Evolutionary conservation across 2,329 filamentous ascomycete genomes (phyloP).

Genomic region (Aspergillus tanneri): DNA sequence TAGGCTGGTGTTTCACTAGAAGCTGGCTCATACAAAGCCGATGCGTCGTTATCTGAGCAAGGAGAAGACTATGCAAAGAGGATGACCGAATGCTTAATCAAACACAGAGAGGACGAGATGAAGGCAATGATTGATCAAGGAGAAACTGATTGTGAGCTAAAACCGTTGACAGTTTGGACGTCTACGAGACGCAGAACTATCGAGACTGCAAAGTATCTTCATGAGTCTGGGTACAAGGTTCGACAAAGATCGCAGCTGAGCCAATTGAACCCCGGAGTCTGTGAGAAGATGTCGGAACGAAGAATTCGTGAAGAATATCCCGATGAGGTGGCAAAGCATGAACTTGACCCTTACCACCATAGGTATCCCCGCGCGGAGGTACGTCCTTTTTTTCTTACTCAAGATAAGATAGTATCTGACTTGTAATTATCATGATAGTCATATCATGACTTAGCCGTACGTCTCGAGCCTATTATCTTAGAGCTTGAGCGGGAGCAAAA

Average conservation of each 20-base stretch:
- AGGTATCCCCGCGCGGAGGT: slow-evolving; percentile 93
- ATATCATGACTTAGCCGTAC: slow-evolving; percentile 97
- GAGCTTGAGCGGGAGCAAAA: slow-evolving; percentile 96
- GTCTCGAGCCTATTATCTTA: slow-evolving; percentile 94
- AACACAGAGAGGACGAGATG: slow-evolving; percentile 80
- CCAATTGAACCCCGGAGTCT: slow-evolving; percentile 93
- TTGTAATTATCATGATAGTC: slow-evolving; percentile 57
- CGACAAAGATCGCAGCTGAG: slow-evolving; percentile 94
- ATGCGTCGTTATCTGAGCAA: slow-evolving; percentile 77
- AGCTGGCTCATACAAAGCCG: slow-evolving; percentile 87
- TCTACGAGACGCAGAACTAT: slow-evolving; percentile 87
- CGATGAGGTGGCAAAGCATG: slow-evolving; percentile 89
- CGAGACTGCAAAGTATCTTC: slow-evolving; percentile 82
- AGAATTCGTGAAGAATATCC: slow-evolving; percentile 80
- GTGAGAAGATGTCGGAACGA: slow-evolving; percentile 85
- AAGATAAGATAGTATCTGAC: background rate
- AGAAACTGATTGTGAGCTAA: slow-evolving; percentile 66
- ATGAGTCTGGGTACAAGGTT: slow-evolving; percentile 76
- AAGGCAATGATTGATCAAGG: slow-evolving; percentile 66
- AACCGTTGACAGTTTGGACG: slow-evolving; percentile 88
- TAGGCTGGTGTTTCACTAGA: slow-evolving; percentile 77
- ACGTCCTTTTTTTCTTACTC: slow-evolving; percentile 24
- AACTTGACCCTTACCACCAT: slow-evolving; percentile 93
- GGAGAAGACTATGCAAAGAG: slow-evolving; percentile 78
- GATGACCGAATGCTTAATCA: slow-evolving; percentile 80